Conservation (phyloP, 2,329 filamentous ascomycete genomes). For the Stemphylium vesicarium region DNA sequence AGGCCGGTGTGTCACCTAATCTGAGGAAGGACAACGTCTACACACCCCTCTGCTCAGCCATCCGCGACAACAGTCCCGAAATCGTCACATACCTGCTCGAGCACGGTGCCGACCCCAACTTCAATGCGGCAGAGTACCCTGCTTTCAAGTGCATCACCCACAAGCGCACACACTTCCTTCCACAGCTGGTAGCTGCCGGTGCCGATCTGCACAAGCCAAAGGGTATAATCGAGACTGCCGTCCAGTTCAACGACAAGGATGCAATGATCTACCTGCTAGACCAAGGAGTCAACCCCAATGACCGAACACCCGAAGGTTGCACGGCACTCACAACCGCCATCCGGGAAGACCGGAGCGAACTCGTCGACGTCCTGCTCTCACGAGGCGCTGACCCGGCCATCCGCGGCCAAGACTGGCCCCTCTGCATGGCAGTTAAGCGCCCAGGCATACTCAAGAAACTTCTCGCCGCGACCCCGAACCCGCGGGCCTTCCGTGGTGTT, state of each 20-base stretch:
- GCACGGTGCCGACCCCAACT: conserved; percentile 60
- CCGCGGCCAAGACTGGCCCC: conserved; percentile 72
- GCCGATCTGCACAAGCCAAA: conserved; percentile 65
- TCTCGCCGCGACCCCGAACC: conserved; percentile 61
- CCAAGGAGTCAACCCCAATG: conserved; percentile 66
- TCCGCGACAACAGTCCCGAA: conserved; percentile 69
- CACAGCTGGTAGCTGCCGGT: conserved; percentile 63
- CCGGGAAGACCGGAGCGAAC: conserved; percentile 63
- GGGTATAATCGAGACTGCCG: conserved; percentile 70
- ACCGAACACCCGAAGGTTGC: conserved; percentile 62
- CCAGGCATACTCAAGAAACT: conserved; percentile 66
- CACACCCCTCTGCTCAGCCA: conserved; percentile 71
- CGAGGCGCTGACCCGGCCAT: conserved; percentile 68
- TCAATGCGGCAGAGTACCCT: conserved; percentile 68
- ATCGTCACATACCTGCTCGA: conserved; percentile 66
- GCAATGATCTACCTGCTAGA: conserved; percentile 67
- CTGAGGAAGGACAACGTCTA: conserved; percentile 69
- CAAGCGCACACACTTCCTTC: conserved; percentile 66
- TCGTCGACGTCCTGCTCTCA: conserved; percentile 64
- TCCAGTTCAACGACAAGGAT: conserved; percentile 66
- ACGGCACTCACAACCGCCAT: conserved; percentile 72
- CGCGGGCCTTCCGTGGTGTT: conserved; percentile 68
- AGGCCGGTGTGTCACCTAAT: conserved; percentile 67
- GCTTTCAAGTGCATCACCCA: conserved; percentile 73
- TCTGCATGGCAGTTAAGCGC: conserved; percentile 70